Base-by-base conservation (phyloP, 148 eudicot genomes). In the Fagopyrum tataricum region DNA sequence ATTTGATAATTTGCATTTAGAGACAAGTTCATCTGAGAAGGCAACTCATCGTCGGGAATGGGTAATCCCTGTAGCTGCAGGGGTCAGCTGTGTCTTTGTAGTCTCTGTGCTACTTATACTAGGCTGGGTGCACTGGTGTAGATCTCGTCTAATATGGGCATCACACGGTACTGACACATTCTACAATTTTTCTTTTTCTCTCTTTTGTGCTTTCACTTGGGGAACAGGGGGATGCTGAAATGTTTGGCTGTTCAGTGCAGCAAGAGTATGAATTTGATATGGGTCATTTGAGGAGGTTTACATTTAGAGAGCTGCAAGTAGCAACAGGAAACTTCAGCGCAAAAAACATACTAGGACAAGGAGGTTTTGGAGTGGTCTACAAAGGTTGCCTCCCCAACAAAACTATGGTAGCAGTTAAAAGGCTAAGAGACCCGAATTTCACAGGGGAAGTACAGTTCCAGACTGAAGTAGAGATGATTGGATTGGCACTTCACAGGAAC, bases 381-480 rank as follows among this genome's bases (percentile, higher is more conserved):
- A 89, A 82, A 88, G 98, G 98, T 5, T 79, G 83, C 75, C 91
- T 94, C 70, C 85, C 87, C 40, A 88, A 91, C 80, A 85, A 79
- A 82, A 84, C 87, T 2, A 74, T 89, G 74, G 84, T 94, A 44
- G 98, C 98, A 68, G 98, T 94, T 9, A 94, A 94, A 85, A 89
- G 93, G 82, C 83, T 94, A 72, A 86, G 81, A 80, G 98, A 94
- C 76, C 96, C 98, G 6, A 86, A 82, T 81, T 81, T 90, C 68
- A 86, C 93, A 0, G 98, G 98, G 43, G 98, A 94, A 86, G 81
- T 86, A 64, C 98, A 94, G 78, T 94, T 94, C 78, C 95, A 91
- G 78, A 94, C 98, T 23, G 98, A 94, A 88, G 92, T 94, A 72
- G 98, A 94, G 86, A 89, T 94, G 97, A 94, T 94, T 43, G 91